A percentile compares a stretch with the other conserved stretches of the same genome.
These are phyloP conservation scores for Immersiporthe knoxdaviesiana DNA, from an alignment of 2,329 filamentous ascomycete genomes.

Conservation along the genomic window DNA sequence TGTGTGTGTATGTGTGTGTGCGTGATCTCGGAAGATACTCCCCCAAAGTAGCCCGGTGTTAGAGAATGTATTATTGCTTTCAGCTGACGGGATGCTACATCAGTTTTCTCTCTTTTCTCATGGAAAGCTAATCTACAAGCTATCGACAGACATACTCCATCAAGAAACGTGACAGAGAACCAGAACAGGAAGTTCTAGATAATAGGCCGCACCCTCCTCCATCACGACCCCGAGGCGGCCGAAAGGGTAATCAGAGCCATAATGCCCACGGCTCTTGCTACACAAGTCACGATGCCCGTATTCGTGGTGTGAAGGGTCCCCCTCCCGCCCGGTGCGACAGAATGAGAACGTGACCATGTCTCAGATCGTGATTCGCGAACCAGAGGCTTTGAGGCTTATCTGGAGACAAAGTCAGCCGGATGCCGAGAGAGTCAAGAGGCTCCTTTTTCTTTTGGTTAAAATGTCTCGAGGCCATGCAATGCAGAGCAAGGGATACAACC, in stretches of 20 bases:
- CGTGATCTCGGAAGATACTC: slow-evolving; percentile 5
- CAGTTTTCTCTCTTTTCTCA: not conserved
- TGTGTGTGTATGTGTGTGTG: too few relatives aligned
- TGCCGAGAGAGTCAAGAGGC: slow-evolving; percentile 5
- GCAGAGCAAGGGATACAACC: slow-evolving; percentile 10
- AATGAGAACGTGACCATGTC: slow-evolving; percentile 12
- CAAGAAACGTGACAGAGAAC: not conserved
- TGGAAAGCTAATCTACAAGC: not conserved
- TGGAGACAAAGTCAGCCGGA: not conserved
- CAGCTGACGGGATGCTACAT: not conserved
- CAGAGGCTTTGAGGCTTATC: not conserved
- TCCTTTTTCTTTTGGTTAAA: not conserved
- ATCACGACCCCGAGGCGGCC: not conserved
- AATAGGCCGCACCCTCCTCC: not conserved
- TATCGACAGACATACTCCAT: not conserved
- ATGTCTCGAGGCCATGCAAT: slow-evolving; percentile 11
- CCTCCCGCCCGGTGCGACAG: not conserved
- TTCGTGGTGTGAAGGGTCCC: not conserved
- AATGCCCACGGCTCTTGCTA: not conserved
- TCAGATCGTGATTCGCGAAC: slow-evolving; percentile 7
- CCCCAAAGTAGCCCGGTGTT: not conserved
- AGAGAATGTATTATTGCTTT: not conserved
- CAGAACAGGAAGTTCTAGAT: not conserved
- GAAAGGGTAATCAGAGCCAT: not conserved
- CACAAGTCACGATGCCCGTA: slow-evolving; percentile 5